These are phyloP conservation scores for Breynia disticha DNA, from an alignment of 441 rosid genomes.

Conservation along the genomic window DNA sequence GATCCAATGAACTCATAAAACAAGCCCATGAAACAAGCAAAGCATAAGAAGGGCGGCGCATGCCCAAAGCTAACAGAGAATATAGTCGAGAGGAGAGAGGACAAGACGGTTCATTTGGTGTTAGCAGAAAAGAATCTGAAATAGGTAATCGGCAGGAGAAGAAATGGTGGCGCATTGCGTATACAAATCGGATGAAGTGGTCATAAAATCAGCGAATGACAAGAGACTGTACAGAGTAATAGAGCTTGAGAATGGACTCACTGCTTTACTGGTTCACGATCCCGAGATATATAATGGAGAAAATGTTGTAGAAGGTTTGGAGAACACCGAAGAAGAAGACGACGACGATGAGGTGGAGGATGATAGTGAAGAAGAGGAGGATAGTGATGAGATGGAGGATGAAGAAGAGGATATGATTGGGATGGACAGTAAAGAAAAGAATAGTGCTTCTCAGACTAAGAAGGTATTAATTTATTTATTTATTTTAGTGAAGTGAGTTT, in stretches of 20 bases:
- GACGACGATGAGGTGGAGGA: conserved; percentile 16
- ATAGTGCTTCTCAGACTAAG: conserved; percentile 48
- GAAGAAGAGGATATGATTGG: conserved; percentile 15
- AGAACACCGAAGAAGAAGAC: conserved; percentile 21
- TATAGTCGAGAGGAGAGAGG: too few species aligned
- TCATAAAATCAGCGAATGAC: conserved; percentile 78
- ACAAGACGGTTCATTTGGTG: too few species aligned
- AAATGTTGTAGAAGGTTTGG: conserved; percentile 25
- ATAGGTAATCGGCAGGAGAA: neutral
- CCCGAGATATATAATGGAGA: conserved; percentile 69
- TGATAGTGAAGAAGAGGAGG: conserved; percentile 18
- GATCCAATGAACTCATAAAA: too few species aligned
- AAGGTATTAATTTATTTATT: conserved; percentile 32
- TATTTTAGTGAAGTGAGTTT: neutral
- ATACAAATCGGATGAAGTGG: conserved; percentile 48
- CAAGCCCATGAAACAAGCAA: too few species aligned
- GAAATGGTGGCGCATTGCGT: conserved; percentile 33
- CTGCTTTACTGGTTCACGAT: conserved; percentile 84
- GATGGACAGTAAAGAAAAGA: conserved; percentile 9
- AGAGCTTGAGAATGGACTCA: conserved; percentile 65
- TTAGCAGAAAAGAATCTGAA: too few species aligned
- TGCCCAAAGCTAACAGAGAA: too few species aligned
- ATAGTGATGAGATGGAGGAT: conserved; percentile 11
- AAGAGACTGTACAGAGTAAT: conserved; percentile 59
- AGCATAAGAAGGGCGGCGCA: too few species aligned